Evolutionary conservation across 2,329 filamentous ascomycete species (phyloP).

Genomic region (Fonsecaea nubica): DNA sequence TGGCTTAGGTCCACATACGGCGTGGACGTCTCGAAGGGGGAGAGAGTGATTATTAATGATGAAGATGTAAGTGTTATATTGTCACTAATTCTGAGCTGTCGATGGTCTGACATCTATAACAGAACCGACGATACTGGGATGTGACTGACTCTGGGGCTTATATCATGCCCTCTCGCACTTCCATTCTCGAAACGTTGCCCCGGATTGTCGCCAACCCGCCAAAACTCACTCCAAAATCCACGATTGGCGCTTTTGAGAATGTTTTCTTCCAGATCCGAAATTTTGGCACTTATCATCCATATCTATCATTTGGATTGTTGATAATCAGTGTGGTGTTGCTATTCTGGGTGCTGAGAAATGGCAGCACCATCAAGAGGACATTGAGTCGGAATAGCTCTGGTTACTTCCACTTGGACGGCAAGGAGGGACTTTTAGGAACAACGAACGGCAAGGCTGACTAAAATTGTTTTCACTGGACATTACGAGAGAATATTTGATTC

Average conservation of each 20-base stretch:
- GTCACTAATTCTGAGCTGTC: slow-evolving; percentile 27
- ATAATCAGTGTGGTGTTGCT: slow-evolving; percentile 46
- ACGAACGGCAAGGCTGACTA: slow-evolving; percentile 57
- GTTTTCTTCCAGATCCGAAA: slow-evolving; percentile 54
- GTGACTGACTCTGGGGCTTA: slow-evolving; percentile 84
- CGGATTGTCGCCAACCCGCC: slow-evolving; percentile 58
- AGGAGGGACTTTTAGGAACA: slow-evolving; percentile 52
- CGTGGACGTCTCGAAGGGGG: slow-evolving; percentile 82
- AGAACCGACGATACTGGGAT: slow-evolving; percentile 97
- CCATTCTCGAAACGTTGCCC: slow-evolving; percentile 80
- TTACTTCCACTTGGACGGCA: slow-evolving; percentile 57
- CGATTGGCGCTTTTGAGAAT: slow-evolving; percentile 54
- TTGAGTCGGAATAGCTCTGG: slow-evolving; percentile 47
- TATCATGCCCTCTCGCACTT: slow-evolving; percentile 86
- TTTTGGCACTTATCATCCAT: slow-evolving; percentile 53
- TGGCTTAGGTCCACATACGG: slow-evolving; percentile 97
- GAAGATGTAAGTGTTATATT: slow-evolving; percentile 75
- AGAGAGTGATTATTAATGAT: slow-evolving; percentile 94
- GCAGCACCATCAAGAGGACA: slow-evolving; percentile 37
- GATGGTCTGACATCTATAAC: slow-evolving; percentile 46
- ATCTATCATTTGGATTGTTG: slow-evolving; percentile 51
- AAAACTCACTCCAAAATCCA: slow-evolving; percentile 58
- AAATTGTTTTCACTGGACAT: slow-evolving; percentile 21
- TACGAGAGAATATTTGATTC: slow-evolving; percentile 2
- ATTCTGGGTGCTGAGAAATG: slow-evolving; percentile 43